Conservation (phyloP, 441 rosid species). For the Gossypium gossypioides region DNA sequence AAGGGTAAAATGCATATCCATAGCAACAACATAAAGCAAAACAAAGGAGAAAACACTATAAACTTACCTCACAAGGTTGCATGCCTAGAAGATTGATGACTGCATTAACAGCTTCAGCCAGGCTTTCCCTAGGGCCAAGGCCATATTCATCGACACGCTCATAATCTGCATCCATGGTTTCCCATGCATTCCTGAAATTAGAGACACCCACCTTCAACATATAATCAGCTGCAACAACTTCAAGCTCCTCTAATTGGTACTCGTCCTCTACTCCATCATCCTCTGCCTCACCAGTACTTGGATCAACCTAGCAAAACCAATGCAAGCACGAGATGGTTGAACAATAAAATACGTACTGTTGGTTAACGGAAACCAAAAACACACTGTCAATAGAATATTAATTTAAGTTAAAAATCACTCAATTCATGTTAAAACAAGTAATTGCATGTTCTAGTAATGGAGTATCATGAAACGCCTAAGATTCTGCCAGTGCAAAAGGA, state of each 20-base stretch:
- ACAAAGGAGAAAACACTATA: background rate
- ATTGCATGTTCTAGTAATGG: background rate
- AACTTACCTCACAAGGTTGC: constrained; percentile 91
- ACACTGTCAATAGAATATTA: background rate
- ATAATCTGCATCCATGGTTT: constrained; percentile 59
- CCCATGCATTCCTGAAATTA: constrained; percentile 95
- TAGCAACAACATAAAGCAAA: background rate
- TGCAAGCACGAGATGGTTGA: background rate
- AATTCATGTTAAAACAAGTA: background rate
- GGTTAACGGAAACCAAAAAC: background rate
- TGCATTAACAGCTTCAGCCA: constrained; percentile 70
- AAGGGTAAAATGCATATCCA: background rate
- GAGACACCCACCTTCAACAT: constrained; percentile 70
- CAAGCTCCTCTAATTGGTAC: constrained; percentile 91
- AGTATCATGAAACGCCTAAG: background rate
- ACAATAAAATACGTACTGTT: background rate
- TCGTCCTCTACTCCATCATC: constrained; percentile 98
- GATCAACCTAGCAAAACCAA: constrained; percentile 61
- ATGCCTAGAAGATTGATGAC: constrained; percentile 88
- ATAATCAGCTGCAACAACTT: constrained; percentile 86
- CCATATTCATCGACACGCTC: constrained; percentile 94
- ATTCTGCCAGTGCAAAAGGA: background rate
- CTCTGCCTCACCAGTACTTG: constrained; percentile 72
- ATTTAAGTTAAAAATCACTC: background rate
- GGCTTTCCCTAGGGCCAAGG: constrained; percentile 82